Percentiles rank a stretch among this genome's conserved stretches.
Conservation (phyloP, 495 filamentous ascomycete species). For the Aspergillus conjunctus region DNA sequence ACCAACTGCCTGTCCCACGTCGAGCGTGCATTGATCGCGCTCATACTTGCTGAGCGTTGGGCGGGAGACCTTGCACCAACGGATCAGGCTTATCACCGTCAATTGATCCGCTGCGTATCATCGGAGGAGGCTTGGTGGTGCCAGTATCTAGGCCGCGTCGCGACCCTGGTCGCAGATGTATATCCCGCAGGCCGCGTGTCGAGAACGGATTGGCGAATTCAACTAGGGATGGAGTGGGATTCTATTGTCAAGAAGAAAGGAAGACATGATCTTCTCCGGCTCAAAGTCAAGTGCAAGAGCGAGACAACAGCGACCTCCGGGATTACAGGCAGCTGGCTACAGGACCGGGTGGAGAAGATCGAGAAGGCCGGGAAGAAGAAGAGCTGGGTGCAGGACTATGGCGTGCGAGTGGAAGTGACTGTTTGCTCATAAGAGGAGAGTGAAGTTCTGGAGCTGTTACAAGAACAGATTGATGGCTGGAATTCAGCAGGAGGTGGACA, state of each 20-base stretch:
- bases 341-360: slow-evolving; percentile 44
- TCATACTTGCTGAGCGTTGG: slow-evolving; percentile 76
- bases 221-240: slow-evolving; percentile 36
- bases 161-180: slow-evolving; percentile 50
- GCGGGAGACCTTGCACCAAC: slow-evolving; percentile 59
- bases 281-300: slow-evolving; percentile 33
- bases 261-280: slow-evolving; percentile 29
- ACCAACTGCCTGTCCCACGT: slow-evolving; percentile 70
- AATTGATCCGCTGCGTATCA: slow-evolving; percentile 46
- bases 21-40: slow-evolving; percentile 65
- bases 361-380: slow-evolving; percentile 64
- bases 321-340: slow-evolving; percentile 33
- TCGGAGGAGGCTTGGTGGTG: slow-evolving; percentile 57
- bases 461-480: too few species aligned
- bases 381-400: slow-evolving; percentile 47
- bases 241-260: slow-evolving; percentile 29
- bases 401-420: slow-evolving; percentile 27
- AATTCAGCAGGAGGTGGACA: too few species aligned
- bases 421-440: slow-evolving; percentile 3
- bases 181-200: slow-evolving; percentile 55
- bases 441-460: too few species aligned
- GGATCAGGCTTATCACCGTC: slow-evolving; percentile 44
- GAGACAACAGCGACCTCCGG: slow-evolving; percentile 19
- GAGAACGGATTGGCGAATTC: slow-evolving; percentile 29
- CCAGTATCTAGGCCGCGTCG: slow-evolving; percentile 57